A percentile compares a stretch with the other conserved stretches of the same genome.
These are phyloP conservation scores for Pleoardoris graminearum DNA, from an alignment of 2,329 filamentous ascomycete species.

Conservation along the genomic window DNA sequence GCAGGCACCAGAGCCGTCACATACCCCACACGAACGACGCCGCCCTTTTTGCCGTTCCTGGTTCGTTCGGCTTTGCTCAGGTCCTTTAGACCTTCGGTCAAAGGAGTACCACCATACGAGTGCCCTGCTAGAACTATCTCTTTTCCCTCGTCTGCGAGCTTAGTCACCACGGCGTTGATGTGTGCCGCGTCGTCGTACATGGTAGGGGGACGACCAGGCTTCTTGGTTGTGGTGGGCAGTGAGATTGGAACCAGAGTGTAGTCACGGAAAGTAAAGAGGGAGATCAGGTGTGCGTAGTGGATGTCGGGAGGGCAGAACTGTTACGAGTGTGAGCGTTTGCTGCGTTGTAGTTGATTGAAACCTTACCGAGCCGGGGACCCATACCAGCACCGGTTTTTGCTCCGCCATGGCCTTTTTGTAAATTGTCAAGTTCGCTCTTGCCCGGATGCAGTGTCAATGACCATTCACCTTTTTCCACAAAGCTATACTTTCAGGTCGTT, in stretches of 20 bases:
- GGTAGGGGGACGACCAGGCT: slow-evolving; percentile 14
- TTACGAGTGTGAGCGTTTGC: background rate
- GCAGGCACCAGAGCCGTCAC: slow-evolving; percentile 23
- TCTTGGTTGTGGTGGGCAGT: slow-evolving; percentile 7
- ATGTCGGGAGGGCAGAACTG: background rate
- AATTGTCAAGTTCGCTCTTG: no score
- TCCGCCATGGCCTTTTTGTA: no score
- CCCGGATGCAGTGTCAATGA: no score
- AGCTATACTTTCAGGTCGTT: no score
- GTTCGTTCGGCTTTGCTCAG: slow-evolving; percentile 30
- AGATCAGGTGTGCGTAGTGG: background rate
- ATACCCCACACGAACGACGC: slow-evolving; percentile 31
- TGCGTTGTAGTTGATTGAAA: no score
- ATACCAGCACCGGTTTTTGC: no score
- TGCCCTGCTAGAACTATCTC: slow-evolving; percentile 45
- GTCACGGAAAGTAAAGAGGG: background rate
- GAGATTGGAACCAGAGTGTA: background rate
- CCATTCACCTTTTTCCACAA: no score
- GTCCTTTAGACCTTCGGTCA: slow-evolving; percentile 33
- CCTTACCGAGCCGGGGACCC: no score
- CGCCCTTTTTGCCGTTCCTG: slow-evolving; percentile 35
- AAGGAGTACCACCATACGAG: slow-evolving; percentile 44
- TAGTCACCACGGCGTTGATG: slow-evolving; percentile 26
- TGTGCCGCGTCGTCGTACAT: slow-evolving; percentile 38
- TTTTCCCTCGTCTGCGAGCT: slow-evolving; percentile 37